phyloP scores from a whole-genome alignment of 2,329 filamentous ascomycete species.

The Cladosporium sp. region DNA sequence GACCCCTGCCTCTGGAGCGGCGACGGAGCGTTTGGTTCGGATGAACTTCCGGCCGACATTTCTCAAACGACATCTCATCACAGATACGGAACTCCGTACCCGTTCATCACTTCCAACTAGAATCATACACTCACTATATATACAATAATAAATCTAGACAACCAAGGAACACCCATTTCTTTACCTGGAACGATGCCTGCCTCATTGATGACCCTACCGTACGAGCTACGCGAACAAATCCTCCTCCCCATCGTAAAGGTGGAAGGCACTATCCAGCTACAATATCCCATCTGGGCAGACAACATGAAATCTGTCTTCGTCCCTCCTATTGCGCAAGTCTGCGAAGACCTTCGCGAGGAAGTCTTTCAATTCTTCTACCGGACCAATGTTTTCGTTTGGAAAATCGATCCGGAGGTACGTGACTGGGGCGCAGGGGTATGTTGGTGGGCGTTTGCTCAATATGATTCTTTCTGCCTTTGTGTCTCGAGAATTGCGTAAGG shows the following conservation, averaged over 20 bases:
- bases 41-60: neutral
- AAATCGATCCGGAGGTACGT: constrained; percentile 17
- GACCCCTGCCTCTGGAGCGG: neutral
- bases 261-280: constrained; percentile 19
- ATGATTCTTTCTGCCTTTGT: neutral
- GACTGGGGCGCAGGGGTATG: neutral
- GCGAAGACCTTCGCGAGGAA: constrained; percentile 18
- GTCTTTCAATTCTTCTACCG: constrained; percentile 22
- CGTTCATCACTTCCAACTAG: neutral
- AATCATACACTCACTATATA: neutral
- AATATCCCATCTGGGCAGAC: constrained; percentile 22
- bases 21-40: neutral
- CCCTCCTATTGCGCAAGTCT: constrained; percentile 19
- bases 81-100: neutral
- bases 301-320: constrained; percentile 16
- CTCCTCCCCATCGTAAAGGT: constrained; percentile 16
- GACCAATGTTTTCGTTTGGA: constrained; percentile 22
- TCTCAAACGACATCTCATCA: neutral
- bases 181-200: neutral
- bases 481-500: no score
- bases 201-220: constrained; percentile 17
- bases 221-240: constrained; percentile 20
- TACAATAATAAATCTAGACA: neutral
- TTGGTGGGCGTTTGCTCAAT: neutral
- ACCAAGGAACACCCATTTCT: neutral